Conservation (phyloP, 208 protist genomes). For the Endotrypanum monterogeii region DNA sequence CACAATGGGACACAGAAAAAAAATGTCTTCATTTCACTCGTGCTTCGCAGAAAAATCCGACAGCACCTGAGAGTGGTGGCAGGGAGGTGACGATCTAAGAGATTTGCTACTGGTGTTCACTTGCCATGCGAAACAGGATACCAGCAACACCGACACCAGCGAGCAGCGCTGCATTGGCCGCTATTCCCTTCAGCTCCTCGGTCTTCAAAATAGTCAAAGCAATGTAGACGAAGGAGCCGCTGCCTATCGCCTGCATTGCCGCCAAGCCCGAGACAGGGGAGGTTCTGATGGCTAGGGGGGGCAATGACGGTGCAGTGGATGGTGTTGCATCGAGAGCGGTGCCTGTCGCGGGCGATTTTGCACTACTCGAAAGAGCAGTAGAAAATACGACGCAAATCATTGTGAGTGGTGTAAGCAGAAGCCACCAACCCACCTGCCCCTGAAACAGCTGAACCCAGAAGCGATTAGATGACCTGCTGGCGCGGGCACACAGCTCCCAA, state of each 20-base stretch:
- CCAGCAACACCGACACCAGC: conserved; percentile 40
- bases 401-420: conserved; percentile 45
- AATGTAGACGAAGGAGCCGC: conserved; percentile 75
- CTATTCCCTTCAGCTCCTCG: conserved; percentile 51
- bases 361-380: neutral
- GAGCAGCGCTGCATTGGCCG: conserved; percentile 35
- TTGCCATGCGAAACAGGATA: conserved; percentile 27
- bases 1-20: neutral
- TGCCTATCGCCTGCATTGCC: conserved; percentile 50
- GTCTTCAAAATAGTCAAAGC: conserved; percentile 41
- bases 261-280: conserved; percentile 22
- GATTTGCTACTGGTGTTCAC: conserved; percentile 7
- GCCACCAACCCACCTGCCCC: conserved; percentile 38
- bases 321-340: neutral
- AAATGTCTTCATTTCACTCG: neutral
- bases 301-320: neutral
- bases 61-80: neutral
- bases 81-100: no score
- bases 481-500: neutral
- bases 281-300: neutral
- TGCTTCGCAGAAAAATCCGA: neutral
- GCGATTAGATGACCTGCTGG: neutral
- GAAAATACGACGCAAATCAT: conserved; percentile 27
- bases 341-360: neutral
- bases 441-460: conserved; percentile 32